Conservation (phyloP, 2,329 filamentous ascomycete genomes). For the Ophiostoma pallidulum region DNA sequence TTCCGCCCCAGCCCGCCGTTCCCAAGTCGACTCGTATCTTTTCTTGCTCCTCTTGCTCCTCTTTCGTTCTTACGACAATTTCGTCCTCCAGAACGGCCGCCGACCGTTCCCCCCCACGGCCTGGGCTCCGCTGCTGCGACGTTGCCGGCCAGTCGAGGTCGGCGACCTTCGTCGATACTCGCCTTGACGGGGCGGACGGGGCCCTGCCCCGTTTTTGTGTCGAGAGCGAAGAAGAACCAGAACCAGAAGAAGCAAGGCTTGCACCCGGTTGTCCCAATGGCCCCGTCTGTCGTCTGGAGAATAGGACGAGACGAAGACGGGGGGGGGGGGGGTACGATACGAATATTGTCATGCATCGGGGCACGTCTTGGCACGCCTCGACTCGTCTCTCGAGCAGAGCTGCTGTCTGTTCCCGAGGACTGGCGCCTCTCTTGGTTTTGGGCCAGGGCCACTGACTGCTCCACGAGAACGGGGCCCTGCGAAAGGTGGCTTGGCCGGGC, state of each 20-base stretch:
- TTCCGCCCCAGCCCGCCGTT: neutral
- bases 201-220: neutral
- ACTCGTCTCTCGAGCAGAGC: too few relatives aligned
- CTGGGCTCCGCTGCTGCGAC: slow-evolving; percentile 6
- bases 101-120: neutral
- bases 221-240: too few relatives aligned
- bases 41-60: neutral
- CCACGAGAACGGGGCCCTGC: neutral
- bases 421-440: neutral
- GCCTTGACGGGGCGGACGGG: neutral
- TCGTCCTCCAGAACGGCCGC: neutral
- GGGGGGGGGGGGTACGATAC: too few relatives aligned
- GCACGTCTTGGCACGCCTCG: too few relatives aligned
- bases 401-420: too few relatives aligned
- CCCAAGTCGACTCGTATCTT: neutral
- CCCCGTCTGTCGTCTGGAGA: too few relatives aligned
- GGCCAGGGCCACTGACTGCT: neutral
- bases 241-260: too few relatives aligned
- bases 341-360: too few relatives aligned
- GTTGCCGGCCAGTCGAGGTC: neutral
- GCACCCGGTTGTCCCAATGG: too few relatives aligned
- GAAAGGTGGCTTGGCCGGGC: neutral
- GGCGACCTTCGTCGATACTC: neutral
- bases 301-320: too few relatives aligned
- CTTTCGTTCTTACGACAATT: neutral